Percentiles rank a stretch among this genome's conserved stretches.
Evolutionary conservation across 768 basidiomycete genomes (phyloP).

Genomic region (Lentinula lateritia): DNA sequence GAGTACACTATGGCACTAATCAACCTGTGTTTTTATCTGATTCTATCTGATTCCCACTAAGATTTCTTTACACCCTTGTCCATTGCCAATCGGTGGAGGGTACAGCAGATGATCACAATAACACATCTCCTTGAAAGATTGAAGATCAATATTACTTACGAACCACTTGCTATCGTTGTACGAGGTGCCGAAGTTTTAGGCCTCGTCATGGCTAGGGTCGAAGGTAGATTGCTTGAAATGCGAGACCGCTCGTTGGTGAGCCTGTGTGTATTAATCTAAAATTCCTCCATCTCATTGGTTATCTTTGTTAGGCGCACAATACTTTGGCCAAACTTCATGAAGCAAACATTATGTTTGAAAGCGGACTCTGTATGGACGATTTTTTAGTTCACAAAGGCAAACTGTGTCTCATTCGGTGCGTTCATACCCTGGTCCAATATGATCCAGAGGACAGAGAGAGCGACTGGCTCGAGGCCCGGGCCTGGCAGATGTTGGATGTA

Average conservation of each 20-base stretch:
- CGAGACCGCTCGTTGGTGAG: not conserved
- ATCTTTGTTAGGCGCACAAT: not conserved
- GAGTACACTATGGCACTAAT: not conserved
- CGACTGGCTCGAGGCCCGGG: not conserved
- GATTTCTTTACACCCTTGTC: not conserved
- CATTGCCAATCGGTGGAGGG: not conserved
- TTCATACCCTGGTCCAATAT: not conserved
- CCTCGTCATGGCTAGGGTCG: not conserved
- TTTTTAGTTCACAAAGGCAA: not conserved
- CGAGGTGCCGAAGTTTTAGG: not conserved
- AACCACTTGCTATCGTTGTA: not conserved
- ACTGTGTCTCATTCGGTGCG: not conserved
- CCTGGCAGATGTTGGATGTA: not conserved
- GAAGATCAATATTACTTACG: not conserved
- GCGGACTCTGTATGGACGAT: not conserved
- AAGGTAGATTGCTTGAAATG: not conserved
- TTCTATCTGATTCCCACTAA: too few species aligned
- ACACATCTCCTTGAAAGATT: not conserved
- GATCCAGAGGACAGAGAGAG: not conserved
- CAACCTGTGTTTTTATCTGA: fast-evolving
- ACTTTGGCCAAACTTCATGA: not conserved
- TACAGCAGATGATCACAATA: not conserved
- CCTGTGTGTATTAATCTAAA: too few species aligned
- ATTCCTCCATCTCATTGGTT: not conserved
- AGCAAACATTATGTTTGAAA: not conserved